phyloP scores from a whole-genome alignment of 257 asterid species.

The Mentha longifolia region DNA sequence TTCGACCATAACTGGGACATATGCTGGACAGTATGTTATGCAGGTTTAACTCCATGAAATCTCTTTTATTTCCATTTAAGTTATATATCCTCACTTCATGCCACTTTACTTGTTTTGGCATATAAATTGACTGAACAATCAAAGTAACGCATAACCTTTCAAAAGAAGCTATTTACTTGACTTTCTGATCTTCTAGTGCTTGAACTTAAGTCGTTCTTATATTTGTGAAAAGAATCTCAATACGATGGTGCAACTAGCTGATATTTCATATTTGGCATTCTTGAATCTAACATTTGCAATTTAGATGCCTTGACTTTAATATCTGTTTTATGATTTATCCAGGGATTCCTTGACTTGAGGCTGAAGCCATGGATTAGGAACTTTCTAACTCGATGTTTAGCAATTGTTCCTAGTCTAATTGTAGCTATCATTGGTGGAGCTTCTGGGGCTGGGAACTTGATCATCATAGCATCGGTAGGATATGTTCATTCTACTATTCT shows the following conservation, averaged over 20 bases:
- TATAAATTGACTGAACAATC: background rate
- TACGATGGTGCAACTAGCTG: background rate
- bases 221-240: background rate
- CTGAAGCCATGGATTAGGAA: conserved; percentile 93
- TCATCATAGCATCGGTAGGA: conserved; percentile 83
- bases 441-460: conserved; percentile 86
- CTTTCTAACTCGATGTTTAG: conserved; percentile 81
- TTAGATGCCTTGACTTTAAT: background rate
- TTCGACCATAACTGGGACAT: conserved; percentile 96
- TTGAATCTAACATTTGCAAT: background rate
- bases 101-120: background rate
- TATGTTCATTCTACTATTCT: background rate
- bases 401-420: conserved; percentile 85
- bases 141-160: background rate
- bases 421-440: conserved; percentile 89
- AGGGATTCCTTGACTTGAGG: conserved; percentile 95
- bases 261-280: background rate
- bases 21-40: conserved; percentile 98
- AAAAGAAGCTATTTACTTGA: background rate
- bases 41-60: conserved; percentile 54
- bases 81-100: background rate
- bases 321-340: conserved; percentile 11
- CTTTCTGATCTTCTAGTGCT: background rate
- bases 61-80: conserved; percentile 6
- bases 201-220: background rate